A percentile compares a stretch with the other conserved stretches of the same genome.
Evolutionary conservation across 169 alveolate genomes (phyloP).

Genomic region (Cryptosporidium sp.): DNA sequence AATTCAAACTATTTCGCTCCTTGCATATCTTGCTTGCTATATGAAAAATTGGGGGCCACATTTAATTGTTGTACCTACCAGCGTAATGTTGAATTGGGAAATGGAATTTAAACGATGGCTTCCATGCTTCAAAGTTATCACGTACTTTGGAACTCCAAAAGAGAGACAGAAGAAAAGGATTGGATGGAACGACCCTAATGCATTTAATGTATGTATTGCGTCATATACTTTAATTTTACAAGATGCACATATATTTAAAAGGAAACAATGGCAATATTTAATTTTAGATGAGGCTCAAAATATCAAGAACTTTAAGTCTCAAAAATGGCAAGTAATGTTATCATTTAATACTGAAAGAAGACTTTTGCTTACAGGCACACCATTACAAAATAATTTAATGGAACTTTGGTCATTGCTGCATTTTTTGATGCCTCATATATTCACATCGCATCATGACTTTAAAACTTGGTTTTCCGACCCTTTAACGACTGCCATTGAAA

Average conservation of each 20-base stretch:
- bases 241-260: conserved; percentile 93
- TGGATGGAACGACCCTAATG: conserved; percentile 95
- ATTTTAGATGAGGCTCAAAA: conserved; percentile 99
- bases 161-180: conserved; percentile 90
- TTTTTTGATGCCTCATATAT: conserved; percentile 97
- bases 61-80: conserved; percentile 98
- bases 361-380: conserved; percentile 98
- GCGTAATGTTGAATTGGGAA: conserved; percentile 98
- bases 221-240: conserved; percentile 95
- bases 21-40: conserved; percentile 97
- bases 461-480: conserved; percentile 97
- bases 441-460: conserved; percentile 94
- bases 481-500: conserved; percentile 92
- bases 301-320: conserved; percentile 97
- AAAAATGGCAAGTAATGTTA: conserved; percentile 97
- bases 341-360: conserved; percentile 96
- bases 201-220: conserved; percentile 97
- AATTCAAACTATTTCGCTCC: conserved; percentile 95
- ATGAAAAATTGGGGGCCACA: conserved; percentile 99
- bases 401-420: conserved; percentile 99
- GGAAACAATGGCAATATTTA: conserved; percentile 97
- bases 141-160: conserved; percentile 94
- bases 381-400: conserved; percentile 97
- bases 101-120: conserved; percentile 98
- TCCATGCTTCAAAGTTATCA: conserved; percentile 95